phyloP scores from a whole-genome alignment of 2,329 filamentous ascomycete genomes.

The Ophiostoma ips region DNA sequence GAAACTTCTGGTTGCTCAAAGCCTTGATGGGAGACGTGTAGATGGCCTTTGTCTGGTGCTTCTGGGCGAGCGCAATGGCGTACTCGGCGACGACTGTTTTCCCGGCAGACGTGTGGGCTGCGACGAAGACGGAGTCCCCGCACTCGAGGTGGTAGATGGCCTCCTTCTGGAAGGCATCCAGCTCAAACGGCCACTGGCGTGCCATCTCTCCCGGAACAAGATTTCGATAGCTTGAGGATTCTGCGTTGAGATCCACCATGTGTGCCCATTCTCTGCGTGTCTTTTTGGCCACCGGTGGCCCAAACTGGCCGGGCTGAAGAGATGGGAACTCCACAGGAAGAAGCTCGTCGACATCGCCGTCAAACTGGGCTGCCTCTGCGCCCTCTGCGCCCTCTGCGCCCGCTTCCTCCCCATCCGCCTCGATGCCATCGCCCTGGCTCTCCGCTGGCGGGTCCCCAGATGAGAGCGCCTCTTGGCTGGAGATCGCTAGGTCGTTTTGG shows the following conservation, averaged over 20 bases:
- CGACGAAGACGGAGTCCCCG: constrained; percentile 94
- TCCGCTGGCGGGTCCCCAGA: constrained; percentile 8
- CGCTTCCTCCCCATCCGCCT: not conserved
- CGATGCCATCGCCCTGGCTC: constrained; percentile 14
- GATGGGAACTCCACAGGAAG: constrained; percentile 89
- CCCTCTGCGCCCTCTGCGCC: not conserved
- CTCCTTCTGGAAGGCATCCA: constrained; percentile 97
- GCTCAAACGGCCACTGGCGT: constrained; percentile 87
- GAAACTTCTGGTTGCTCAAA: constrained; percentile 95
- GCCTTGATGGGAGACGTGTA: constrained; percentile 99
- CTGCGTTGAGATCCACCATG: constrained; percentile 89
- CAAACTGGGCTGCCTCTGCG: constrained; percentile 16
- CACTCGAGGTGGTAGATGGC: constrained; percentile 94
- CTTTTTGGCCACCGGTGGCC: constrained; percentile 56
- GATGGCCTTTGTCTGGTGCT: constrained; percentile 98
- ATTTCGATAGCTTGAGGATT: constrained; percentile 87
- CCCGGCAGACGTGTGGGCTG: constrained; percentile 91
- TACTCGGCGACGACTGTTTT: constrained; percentile 99
- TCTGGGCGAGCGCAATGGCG: constrained; percentile 88
- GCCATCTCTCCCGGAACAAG: constrained; percentile 86
- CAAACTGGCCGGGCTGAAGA: constrained; percentile 60
- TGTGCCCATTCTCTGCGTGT: constrained; percentile 88
- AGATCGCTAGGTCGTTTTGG: constrained; percentile 43
- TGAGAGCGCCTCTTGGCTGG: constrained; percentile 19
- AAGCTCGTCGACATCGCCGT: constrained; percentile 58